Evolutionary conservation across 1,284 basidiomycete species (phyloP).

Genomic region (Boletus sp.): DNA sequence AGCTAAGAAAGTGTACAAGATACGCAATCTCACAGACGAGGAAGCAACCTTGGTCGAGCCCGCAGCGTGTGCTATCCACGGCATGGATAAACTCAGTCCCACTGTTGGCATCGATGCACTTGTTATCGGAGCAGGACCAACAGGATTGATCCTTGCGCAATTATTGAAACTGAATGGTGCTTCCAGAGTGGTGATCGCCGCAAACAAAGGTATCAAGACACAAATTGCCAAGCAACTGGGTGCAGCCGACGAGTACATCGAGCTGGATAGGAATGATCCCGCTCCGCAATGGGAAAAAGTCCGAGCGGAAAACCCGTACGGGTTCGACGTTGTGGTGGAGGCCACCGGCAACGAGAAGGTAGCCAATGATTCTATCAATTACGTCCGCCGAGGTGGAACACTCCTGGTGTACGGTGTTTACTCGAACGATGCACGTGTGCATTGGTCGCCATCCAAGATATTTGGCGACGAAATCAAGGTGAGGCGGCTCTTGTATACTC

Average conservation of each 20-base stretch:
- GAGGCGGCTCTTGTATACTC: constrained; percentile 13
- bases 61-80: constrained; percentile 82
- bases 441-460: constrained; percentile 80
- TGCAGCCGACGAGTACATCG: constrained; percentile 77
- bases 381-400: constrained; percentile 72
- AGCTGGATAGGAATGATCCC: constrained; percentile 71
- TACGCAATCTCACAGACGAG: constrained; percentile 76
- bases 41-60: constrained; percentile 83
- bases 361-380: constrained; percentile 75
- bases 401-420: constrained; percentile 72
- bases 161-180: constrained; percentile 76
- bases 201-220: constrained; percentile 83
- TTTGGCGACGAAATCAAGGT: constrained; percentile 78
- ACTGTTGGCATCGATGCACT: constrained; percentile 74
- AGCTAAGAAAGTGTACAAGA: constrained; percentile 72
- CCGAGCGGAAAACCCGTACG: constrained; percentile 72
- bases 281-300: constrained; percentile 69
- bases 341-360: constrained; percentile 78
- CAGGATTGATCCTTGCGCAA: constrained; percentile 79
- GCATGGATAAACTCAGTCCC: constrained; percentile 75
- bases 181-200: constrained; percentile 66
- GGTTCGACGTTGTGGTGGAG: constrained; percentile 84
- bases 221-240: constrained; percentile 69
- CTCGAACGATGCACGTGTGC: constrained; percentile 64
- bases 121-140: constrained; percentile 75